phyloP scores from a whole-genome alignment of 1,139 yeast genomes.

The Nakaseomyces kungkrabaensis region DNA sequence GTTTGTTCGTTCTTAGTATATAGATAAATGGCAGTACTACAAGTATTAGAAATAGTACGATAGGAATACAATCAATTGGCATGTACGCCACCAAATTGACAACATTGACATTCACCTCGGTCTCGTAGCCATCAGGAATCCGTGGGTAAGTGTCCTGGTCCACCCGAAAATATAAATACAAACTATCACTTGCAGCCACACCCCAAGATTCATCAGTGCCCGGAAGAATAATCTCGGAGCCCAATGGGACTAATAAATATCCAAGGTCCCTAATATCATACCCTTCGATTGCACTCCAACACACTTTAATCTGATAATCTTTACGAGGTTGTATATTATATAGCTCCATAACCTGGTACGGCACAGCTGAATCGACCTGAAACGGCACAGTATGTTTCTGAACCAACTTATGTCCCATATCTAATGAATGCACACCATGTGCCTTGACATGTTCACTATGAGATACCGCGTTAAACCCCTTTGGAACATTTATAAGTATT shows the following conservation, averaged over 20 bases:
- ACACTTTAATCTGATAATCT: slow-evolving; percentile 10
- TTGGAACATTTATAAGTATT: slow-evolving; percentile 13
- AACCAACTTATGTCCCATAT: background rate
- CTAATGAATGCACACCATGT: background rate
- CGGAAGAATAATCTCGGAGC: background rate
- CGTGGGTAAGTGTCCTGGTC: slow-evolving; percentile 1
- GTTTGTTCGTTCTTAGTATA: background rate
- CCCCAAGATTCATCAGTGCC: background rate
- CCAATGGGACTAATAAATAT: slow-evolving; percentile 6
- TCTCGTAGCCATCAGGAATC: background rate
- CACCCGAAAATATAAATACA: background rate
- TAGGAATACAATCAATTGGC: slow-evolving; percentile 21
- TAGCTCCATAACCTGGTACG: background rate
- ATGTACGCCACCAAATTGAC: slow-evolving; percentile 16
- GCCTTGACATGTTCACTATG: too few species aligned
- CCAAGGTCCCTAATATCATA: slow-evolving; percentile 6
- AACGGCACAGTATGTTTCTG: background rate
- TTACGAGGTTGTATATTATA: background rate
- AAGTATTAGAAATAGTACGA: background rate
- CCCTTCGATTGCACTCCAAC: slow-evolving; percentile 18
- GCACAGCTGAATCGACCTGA: background rate
- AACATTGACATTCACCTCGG: slow-evolving; percentile 15
- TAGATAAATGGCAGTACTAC: background rate
- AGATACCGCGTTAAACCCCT: background rate
- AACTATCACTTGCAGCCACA: background rate